Conservation (phyloP, 352 stramenopile species). For the Phytophthora chlamydospora region DNA sequence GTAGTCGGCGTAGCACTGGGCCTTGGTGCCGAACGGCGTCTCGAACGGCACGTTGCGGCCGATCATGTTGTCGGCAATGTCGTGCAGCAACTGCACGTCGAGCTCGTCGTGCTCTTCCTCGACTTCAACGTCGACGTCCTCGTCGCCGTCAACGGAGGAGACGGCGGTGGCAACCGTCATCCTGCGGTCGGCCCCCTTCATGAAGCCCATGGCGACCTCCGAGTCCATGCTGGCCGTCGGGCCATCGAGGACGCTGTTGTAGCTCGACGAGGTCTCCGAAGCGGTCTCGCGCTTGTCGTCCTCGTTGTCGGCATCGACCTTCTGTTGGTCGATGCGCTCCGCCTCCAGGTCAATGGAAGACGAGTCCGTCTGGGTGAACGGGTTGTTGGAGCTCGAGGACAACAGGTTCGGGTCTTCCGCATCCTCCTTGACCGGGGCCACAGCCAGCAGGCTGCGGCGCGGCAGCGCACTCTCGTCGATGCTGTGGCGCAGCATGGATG, state of each 20-base stretch:
- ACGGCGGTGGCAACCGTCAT: constrained; percentile 36
- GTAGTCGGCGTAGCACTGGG: constrained; percentile 95
- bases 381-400: constrained; percentile 26
- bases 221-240: constrained; percentile 10
- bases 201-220: constrained; percentile 16
- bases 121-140: constrained; percentile 4
- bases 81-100: constrained; percentile 39
- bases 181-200: constrained; percentile 30
- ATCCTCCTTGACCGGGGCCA: constrained; percentile 8
- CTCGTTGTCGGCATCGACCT: constrained; percentile 5
- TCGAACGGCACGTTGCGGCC: constrained; percentile 58
- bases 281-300: constrained; percentile 26
- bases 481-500: constrained; percentile 34
- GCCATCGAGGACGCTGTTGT: constrained; percentile 22
- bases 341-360: constrained; percentile 34
- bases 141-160: constrained; percentile 21
- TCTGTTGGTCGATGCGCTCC: constrained; percentile 21
- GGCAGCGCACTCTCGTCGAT: constrained; percentile 30
- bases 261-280: constrained; percentile 32
- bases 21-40: constrained; percentile 74
- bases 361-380: constrained; percentile 17
- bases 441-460: constrained; percentile 26
- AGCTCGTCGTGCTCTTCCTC: constrained; percentile 27
- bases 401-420: constrained; percentile 13
- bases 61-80: constrained; percentile 61